Percentiles rank a stretch among this genome's conserved stretches.
Conservation (phyloP, 2,329 filamentous ascomycete species). For the Alternaria solani region DNA sequence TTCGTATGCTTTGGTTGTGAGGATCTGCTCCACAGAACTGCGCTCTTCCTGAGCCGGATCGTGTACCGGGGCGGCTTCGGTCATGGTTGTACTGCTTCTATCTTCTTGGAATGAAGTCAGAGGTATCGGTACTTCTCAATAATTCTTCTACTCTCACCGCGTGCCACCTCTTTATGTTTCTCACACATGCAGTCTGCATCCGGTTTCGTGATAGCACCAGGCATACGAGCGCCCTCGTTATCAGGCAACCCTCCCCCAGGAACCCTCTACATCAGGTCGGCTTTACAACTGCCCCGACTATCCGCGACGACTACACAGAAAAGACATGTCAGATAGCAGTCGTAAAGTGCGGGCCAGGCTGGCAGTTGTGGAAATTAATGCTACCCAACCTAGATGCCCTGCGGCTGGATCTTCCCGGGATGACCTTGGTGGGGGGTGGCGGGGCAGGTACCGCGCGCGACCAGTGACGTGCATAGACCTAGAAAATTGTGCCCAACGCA, state of each 20-base stretch:
- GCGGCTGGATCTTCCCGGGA: slow-evolving; percentile 22
- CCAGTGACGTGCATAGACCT: slow-evolving; percentile 33
- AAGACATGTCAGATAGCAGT: neutral
- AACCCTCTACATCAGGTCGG: slow-evolving; percentile 18
- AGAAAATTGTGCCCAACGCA: slow-evolving; percentile 23
- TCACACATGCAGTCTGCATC: slow-evolving; percentile 1
- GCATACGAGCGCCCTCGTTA: slow-evolving; percentile 11
- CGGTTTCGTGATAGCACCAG: slow-evolving; percentile 6
- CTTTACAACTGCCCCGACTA: neutral
- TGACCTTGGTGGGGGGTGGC: slow-evolving; percentile 16
- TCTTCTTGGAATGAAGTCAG: neutral
- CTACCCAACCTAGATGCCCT: slow-evolving; percentile 6
- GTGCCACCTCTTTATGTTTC: slow-evolving; percentile 3
- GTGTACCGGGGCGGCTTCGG: slow-evolving; percentile 5
- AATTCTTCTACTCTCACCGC: neutral
- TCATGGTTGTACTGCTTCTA: slow-evolving; percentile 16
- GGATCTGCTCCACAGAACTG: slow-evolving; percentile 20
- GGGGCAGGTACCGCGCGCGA: slow-evolving; percentile 22
- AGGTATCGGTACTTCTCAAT: neutral
- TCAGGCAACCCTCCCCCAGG: slow-evolving; percentile 3
- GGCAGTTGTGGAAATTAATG: neutral
- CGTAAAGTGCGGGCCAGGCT: neutral
- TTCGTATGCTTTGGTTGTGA: slow-evolving; percentile 29
- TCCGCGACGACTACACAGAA: neutral
- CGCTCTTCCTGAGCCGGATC: slow-evolving; percentile 12